Percentiles rank a stretch among this genome's conserved stretches.
These are phyloP conservation scores for Breviolum minutum DNA, from an alignment of 73 alveolate species.

Conservation along the genomic window DNA sequence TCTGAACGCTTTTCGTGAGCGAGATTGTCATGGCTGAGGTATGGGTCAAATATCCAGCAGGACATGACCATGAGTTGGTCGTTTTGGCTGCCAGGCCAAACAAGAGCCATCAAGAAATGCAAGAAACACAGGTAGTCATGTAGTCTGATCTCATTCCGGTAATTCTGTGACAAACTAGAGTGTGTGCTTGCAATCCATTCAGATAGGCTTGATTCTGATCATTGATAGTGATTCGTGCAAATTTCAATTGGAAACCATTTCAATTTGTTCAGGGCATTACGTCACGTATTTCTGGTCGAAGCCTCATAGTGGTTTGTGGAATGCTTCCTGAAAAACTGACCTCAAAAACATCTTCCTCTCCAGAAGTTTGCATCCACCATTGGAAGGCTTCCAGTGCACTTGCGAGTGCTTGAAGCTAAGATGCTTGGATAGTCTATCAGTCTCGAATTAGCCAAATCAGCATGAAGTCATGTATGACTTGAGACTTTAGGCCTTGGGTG, in stretches of 20 bases:
- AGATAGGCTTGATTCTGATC: not conserved
- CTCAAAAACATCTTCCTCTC: not conserved
- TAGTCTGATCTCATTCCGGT: no score
- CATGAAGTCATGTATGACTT: not conserved
- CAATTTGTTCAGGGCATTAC: constrained; percentile 27
- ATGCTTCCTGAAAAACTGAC: not conserved
- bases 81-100: constrained; percentile 73
- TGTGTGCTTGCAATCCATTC: no score
- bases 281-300: constrained; percentile 56
- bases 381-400: constrained; percentile 64
- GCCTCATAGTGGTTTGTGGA: not conserved
- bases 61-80: constrained; percentile 86
- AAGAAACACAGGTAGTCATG: no score
- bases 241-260: not conserved
- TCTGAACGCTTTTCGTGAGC: not conserved
- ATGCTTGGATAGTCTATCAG: not conserved
- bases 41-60: constrained; percentile 36
- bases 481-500: constrained; percentile 81
- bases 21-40: not conserved
- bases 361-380: not conserved
- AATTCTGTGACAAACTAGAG: no score
- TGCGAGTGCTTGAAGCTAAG: constrained; percentile 51
- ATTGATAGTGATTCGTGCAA: not conserved
- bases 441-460: not conserved
- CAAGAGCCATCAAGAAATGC: not conserved